Evolutionary conservation across 495 filamentous ascomycete species (phyloP).

Genomic region (Hyaloscypha variabilis): DNA sequence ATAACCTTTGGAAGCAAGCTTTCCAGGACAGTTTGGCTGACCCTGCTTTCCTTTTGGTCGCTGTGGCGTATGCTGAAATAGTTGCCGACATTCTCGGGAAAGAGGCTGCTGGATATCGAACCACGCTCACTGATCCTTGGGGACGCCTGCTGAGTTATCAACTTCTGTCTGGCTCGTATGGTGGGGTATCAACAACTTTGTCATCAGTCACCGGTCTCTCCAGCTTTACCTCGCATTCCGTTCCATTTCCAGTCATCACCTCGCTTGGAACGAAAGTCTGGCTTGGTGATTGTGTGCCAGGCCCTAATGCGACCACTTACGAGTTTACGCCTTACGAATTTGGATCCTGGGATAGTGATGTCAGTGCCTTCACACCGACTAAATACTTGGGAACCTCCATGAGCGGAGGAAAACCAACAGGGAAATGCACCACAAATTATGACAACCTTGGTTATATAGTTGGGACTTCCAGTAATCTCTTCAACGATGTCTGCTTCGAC

Average conservation of each 20-base stretch:
- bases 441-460: conserved; percentile 55
- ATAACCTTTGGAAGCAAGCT: conserved; percentile 40
- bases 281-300: conserved; percentile 38
- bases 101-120: conserved; percentile 41
- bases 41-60: conserved; percentile 28
- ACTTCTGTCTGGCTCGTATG: conserved; percentile 39
- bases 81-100: conserved; percentile 40
- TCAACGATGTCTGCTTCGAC: conserved; percentile 38
- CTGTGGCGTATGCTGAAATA: conserved; percentile 33
- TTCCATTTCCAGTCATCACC: conserved; percentile 51
- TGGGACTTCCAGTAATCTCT: conserved; percentile 44
- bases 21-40: conserved; percentile 38
- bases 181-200: conserved; percentile 39
- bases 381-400: conserved; percentile 47
- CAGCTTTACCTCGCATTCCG: conserved; percentile 39
- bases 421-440: conserved; percentile 44
- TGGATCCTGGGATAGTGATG: conserved; percentile 45
- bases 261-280: conserved; percentile 35
- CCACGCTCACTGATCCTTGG: conserved; percentile 45
- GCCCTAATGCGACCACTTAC: conserved; percentile 41
- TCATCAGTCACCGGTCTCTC: conserved; percentile 36
- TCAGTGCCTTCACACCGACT: conserved; percentile 45
- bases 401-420: conserved; percentile 31
- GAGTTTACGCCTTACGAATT: conserved; percentile 53
- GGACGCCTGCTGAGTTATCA: conserved; percentile 45